These are phyloP conservation scores for Nidula microcarpa DNA, from an alignment of 768 basidiomycete genomes.

Conservation along the genomic window DNA sequence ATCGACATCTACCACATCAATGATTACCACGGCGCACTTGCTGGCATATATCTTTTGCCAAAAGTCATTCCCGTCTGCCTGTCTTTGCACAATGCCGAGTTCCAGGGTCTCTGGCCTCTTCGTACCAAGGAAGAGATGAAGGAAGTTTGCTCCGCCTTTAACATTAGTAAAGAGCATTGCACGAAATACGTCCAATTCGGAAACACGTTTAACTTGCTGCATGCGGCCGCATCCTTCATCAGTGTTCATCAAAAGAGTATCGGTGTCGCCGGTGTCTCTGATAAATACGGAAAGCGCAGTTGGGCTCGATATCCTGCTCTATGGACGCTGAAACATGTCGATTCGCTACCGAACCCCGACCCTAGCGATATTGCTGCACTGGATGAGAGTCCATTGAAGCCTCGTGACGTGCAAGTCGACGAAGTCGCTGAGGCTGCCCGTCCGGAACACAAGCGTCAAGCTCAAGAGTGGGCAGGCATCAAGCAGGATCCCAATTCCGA, in stretches of 20 bases:
- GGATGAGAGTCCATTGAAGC: constrained; percentile 70
- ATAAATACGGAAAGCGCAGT: constrained; percentile 95
- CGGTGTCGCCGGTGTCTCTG: constrained; percentile 95
- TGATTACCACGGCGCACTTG: constrained; percentile 93
- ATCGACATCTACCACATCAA: constrained; percentile 96
- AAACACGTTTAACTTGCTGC: constrained; percentile 94
- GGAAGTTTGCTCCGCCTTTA: constrained; percentile 97
- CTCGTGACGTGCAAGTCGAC: constrained; percentile 77
- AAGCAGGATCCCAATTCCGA: constrained; percentile 88
- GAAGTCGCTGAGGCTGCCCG: constrained; percentile 82
- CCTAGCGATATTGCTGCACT: constrained; percentile 93
- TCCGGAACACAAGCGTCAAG: constrained; percentile 86
- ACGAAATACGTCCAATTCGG: constrained; percentile 98
- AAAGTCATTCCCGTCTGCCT: constrained; percentile 88
- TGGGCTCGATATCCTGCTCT: constrained; percentile 97
- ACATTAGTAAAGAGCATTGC: constrained; percentile 94
- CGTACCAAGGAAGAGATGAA: constrained; percentile 98
- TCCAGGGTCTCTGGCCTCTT: constrained; percentile 95
- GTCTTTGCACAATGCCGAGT: constrained; percentile 95
- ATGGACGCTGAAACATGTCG: constrained; percentile 94
- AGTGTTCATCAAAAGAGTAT: constrained; percentile 89
- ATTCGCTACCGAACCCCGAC: constrained; percentile 93
- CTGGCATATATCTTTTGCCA: constrained; percentile 86
- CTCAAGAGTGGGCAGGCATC: constrained; percentile 94
- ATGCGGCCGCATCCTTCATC: constrained; percentile 91